These are phyloP conservation scores for Gymnopilus junonius DNA, from an alignment of 768 basidiomycete genomes.

Conservation along the genomic window DNA sequence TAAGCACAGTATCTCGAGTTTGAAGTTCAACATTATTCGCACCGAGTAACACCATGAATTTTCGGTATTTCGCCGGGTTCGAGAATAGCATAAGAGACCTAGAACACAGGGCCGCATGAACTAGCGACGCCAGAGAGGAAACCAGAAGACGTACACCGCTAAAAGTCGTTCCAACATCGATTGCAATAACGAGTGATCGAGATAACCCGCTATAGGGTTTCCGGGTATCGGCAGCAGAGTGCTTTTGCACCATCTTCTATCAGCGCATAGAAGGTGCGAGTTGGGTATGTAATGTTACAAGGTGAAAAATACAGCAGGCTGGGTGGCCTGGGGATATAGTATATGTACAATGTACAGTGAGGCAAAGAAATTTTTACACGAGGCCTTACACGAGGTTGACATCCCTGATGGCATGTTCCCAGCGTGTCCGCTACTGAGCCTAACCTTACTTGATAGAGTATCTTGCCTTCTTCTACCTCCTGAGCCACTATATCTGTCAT, in stretches of 20 bases:
- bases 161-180: conserved; percentile 85
- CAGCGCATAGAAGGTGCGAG: conserved; percentile 12
- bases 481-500: neutral
- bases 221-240: conserved; percentile 63
- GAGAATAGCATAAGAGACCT: conserved; percentile 81
- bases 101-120: conserved; percentile 8
- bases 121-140: conserved; percentile 4
- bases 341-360: conserved; percentile 19
- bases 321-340: conserved; percentile 10
- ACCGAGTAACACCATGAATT: conserved; percentile 83
- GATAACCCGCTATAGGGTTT: conserved; percentile 72
- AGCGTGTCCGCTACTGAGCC: conserved; percentile 4
- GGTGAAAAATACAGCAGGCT: conserved; percentile 17
- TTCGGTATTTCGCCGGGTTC: conserved; percentile 83
- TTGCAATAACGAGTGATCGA: conserved; percentile 74
- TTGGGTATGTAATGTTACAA: conserved; percentile 2
- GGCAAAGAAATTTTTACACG: conserved; percentile 26
- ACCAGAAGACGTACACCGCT: conserved; percentile 57
- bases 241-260: conserved; percentile 41
- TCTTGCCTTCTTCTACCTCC: neutral
- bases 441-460: neutral
- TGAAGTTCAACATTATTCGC: conserved; percentile 17
- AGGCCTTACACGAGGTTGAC: conserved; percentile 25
- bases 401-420: conserved; percentile 13
- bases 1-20: neutral